These are phyloP conservation scores for Austroboletus niveus DNA, from an alignment of 1,284 basidiomycete species.

Conservation along the genomic window DNA sequence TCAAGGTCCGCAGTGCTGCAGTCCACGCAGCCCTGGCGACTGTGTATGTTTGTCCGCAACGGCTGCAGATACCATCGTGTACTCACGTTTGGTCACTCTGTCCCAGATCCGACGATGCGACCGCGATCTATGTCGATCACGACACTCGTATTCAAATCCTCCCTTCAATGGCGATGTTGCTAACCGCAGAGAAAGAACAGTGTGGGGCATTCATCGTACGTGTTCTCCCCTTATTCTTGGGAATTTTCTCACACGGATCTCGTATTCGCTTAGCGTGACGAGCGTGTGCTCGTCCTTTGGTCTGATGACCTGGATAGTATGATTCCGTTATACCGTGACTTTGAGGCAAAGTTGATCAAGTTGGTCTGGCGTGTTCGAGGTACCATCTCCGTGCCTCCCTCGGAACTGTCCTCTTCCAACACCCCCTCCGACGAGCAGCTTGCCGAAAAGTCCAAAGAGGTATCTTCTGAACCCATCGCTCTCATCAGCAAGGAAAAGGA, in stretches of 20 bases:
- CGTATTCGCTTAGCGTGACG: constrained; percentile 52
- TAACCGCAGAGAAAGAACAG: constrained; percentile 78
- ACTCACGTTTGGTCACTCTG: constrained; percentile 1
- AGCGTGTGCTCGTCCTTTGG: constrained; percentile 77
- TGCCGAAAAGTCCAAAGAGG: constrained; percentile 41
- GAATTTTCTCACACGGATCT: constrained; percentile 26
- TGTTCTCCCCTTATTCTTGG: not conserved
- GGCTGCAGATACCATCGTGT: not conserved
- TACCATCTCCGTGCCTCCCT: constrained; percentile 22
- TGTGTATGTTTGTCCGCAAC: constrained; percentile 39
- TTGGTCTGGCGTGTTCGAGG: constrained; percentile 71
- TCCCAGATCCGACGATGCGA: constrained; percentile 44
- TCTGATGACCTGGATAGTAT: constrained; percentile 69
- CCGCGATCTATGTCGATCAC: constrained; percentile 59
- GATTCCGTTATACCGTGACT: constrained; percentile 64
- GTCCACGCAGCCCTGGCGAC: constrained; percentile 74
- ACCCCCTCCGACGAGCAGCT: constrained; percentile 52
- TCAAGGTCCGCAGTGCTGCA: constrained; percentile 76
- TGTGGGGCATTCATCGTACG: constrained; percentile 78
- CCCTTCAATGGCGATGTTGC: constrained; percentile 65
- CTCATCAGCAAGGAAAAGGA: constrained; percentile 33
- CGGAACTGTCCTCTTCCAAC: constrained; percentile 50
- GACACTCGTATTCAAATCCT: constrained; percentile 73
- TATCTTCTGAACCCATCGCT: constrained; percentile 14
- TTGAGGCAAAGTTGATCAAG: constrained; percentile 76